Evolutionary conservation across 805 yeast species (phyloP), one percentile per base, ranked within the genome.

Genomic region (Saturnispora mendoncae): DNA sequence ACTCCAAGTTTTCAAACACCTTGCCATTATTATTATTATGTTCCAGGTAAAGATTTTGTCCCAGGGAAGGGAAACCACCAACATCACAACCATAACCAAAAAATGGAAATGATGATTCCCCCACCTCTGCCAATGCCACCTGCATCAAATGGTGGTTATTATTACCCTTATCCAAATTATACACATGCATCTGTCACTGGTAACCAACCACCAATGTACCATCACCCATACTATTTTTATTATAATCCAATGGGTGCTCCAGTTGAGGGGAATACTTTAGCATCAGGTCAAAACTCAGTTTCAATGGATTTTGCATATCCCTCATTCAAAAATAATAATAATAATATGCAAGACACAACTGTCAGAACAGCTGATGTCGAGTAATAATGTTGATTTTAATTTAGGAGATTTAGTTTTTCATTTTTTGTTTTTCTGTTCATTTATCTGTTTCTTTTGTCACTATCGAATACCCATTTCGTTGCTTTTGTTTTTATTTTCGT

Each of bases 181-280:
- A 49, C 56, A 19, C 50, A 44, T 14, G 34, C 36, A 15, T 39
- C 46, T 5, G 44, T 39, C 4, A 44, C 39, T 17, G 41, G 43
- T 7, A 53, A 35, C 45, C 55, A 55, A 20, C 51, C 55, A 18
- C 37, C 36, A 15, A 41, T 53, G 47, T 56, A 53, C 38, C 26
- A 23, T 23, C 26, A 23, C 6, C 63, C 64, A 21, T 54, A 54
- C 44, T 58, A 58, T 42, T 49, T 56, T 51, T 59, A 58, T 36
- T 58, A 55, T 36, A 55, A 56, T 38, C 56, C 58, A 8, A 44
- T 46, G n/a, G 28, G 39, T 20, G 34, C 39, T 28, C 13, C 39
- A 19, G 44, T 7, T 7, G 13, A 8, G 6, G 17, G 17, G 6
- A 6, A 6, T 28, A 6, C 14, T 28, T 6, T 14, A 28, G 14